Conservation (phyloP, 2,329 filamentous ascomycete genomes). For the Neofusicoccum kwambonambiense region DNA sequence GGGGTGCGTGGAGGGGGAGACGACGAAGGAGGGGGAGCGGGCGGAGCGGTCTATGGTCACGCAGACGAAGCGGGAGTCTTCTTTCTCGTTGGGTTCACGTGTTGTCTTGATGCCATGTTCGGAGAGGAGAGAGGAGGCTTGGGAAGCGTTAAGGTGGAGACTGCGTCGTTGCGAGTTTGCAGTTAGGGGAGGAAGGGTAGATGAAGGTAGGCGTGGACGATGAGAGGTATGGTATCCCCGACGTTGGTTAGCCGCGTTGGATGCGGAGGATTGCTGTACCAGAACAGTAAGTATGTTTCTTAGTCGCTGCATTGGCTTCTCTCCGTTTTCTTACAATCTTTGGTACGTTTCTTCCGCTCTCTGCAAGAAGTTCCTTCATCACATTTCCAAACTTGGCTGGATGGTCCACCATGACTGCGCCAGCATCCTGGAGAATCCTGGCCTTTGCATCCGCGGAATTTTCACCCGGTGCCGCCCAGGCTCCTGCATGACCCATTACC, state of each 20-base stretch:
- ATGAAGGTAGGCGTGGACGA: neutral
- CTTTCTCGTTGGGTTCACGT: conserved; percentile 40
- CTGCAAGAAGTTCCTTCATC: conserved; percentile 61
- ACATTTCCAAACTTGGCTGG: conserved; percentile 71
- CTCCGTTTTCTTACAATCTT: conserved; percentile 34
- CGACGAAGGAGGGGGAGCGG: conserved; percentile 63
- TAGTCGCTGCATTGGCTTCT: too few relatives aligned
- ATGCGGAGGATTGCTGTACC: conserved; percentile 31
- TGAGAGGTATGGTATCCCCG: conserved; percentile 47
- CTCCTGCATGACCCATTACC: conserved; percentile 79
- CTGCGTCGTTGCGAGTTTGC: conserved; percentile 44
- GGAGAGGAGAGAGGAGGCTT: conserved; percentile 57
- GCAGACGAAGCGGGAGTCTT: conserved; percentile 54
- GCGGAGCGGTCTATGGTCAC: conserved; percentile 65
- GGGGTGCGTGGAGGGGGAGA: conserved; percentile 52
- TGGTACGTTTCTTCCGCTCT: conserved; percentile 40
- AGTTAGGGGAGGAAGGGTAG: neutral
- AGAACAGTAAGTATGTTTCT: neutral
- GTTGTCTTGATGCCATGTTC: conserved; percentile 49
- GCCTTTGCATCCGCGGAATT: conserved; percentile 65
- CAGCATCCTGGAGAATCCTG: conserved; percentile 62
- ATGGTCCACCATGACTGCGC: conserved; percentile 70
- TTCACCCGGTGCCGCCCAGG: conserved; percentile 67
- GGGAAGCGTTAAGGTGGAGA: conserved; percentile 56
- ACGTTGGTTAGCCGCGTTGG: conserved; percentile 43